A percentile compares a stretch with the other conserved stretches of the same genome.
Conservation (phyloP, 148 eudicot genomes). For the Gaultheria prostrata region DNA sequence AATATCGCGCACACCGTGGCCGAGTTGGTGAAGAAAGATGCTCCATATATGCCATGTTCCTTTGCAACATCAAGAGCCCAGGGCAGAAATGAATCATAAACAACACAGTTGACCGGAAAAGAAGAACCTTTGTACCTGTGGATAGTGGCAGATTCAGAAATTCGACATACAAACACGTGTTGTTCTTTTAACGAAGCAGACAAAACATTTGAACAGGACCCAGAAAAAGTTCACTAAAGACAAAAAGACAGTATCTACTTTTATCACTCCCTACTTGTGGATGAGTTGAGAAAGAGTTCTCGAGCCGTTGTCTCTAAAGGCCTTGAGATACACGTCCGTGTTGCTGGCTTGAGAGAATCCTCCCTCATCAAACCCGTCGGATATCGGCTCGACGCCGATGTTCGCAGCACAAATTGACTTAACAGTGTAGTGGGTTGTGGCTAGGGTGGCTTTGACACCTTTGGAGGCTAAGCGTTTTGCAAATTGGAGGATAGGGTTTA, state of each 20-base stretch:
- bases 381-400: conserved; percentile 50
- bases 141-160: background rate
- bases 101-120: conserved; percentile 42
- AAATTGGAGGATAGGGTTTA: conserved; percentile 32
- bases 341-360: conserved; percentile 24
- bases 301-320: conserved; percentile 29
- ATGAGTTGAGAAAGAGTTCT: conserved; percentile 32
- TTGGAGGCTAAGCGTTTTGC: conserved; percentile 59
- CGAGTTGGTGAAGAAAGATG: conserved; percentile 60
- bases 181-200: too few species aligned
- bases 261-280: background rate
- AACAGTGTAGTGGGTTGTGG: conserved; percentile 41
- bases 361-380: conserved; percentile 49
- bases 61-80: conserved; percentile 79
- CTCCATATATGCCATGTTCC: conserved; percentile 39
- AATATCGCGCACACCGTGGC: conserved; percentile 49
- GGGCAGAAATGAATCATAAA: conserved; percentile 58
- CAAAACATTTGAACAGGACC: background rate
- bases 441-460: conserved; percentile 57
- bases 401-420: conserved; percentile 24
- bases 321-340: conserved; percentile 32
- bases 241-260: background rate
- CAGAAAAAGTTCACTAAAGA: background rate
- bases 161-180: too few species aligned
- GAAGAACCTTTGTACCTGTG: conserved; percentile 16